Evolutionary conservation across 164 flowering plant genomes (phyloP).

Genomic region (Umbilicus rupestris): DNA sequence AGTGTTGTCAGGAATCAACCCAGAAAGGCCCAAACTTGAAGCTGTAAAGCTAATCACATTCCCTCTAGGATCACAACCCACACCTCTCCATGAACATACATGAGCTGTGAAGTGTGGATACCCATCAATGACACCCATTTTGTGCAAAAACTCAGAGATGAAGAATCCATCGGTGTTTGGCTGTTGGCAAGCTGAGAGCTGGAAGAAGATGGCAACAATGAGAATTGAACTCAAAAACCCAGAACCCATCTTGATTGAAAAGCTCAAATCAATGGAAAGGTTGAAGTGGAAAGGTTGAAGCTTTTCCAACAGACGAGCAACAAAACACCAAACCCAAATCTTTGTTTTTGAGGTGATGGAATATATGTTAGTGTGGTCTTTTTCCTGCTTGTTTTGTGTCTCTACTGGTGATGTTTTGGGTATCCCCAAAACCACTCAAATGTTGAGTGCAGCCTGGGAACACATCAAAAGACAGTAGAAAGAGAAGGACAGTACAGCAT

Average conservation of each 20-base stretch:
- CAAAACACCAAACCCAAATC: too few species aligned
- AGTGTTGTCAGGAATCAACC: constrained; percentile 71
- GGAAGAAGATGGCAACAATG: constrained; percentile 33
- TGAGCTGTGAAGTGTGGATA: constrained; percentile 33
- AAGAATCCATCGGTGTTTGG: constrained; percentile 76
- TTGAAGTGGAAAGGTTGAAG: not conserved
- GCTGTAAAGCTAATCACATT: constrained; percentile 31
- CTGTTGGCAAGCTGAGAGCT: constrained; percentile 37
- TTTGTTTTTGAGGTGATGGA: not conserved
- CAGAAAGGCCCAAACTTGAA: constrained; percentile 61
- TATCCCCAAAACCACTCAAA: constrained; percentile 4
- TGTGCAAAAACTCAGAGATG: constrained; percentile 51
- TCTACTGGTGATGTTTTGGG: not conserved
- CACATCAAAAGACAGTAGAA: not conserved
- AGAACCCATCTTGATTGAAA: constrained; percentile 35
- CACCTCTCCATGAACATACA: constrained; percentile 65
- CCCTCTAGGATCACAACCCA: constrained; percentile 43
- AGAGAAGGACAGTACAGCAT: not conserved
- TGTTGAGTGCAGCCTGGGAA: not conserved
- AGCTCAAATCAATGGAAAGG: constrained; percentile 4
- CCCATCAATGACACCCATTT: constrained; percentile 34
- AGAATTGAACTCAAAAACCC: constrained; percentile 23
- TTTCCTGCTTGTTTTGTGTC: not conserved
- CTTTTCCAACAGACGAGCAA: not conserved
- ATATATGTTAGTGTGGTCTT: not conserved